Evolutionary conservation across 2,329 filamentous ascomycete genomes (phyloP), one percentile per base, ranked within the genome.

Genomic region (Emergomyces pasteurianus): DNA sequence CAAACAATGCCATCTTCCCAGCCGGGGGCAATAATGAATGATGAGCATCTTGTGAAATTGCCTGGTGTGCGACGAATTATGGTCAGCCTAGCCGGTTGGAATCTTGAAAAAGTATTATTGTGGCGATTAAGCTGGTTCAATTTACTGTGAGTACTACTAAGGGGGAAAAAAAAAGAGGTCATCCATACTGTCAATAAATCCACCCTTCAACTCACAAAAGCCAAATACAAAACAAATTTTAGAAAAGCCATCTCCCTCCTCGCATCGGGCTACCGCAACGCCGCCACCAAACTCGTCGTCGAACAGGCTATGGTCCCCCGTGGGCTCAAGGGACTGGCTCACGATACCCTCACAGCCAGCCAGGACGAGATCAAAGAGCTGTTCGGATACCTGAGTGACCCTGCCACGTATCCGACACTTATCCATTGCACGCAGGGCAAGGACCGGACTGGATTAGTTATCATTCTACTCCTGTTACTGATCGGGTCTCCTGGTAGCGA

Each of bases 381-480:
- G 0, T 90, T 96, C 64, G 80, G 85, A 42, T 73, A 83, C 0
- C 84, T 96, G 61, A 74, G 79, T 10, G 71, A 79, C 0, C 70
- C 77, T 2, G 66, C 72, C 0, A 79, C 78, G 18, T 84, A 85
- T 64, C 90, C 90, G 0, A 73, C 86, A 0, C 70, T 95, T 8
- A 76, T 94, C 2, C 90, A 95, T 73, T 96, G 91, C 73, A 94
- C 90, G 0, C 90, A 95, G 68, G 91, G 91, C 61, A 96, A 95
- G 71, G 91, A 95, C 69, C 83, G 91, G 1, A 91, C 85, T 1
- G 91, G 91, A 0, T 76, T 95, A 14, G 78, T 89, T 12, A 78
- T 90, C 5, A 77, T 87, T 47, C 76, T 95, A 3, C 73, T 87
- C 0, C 75, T 95, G 23, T 78, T 92, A 67, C 75, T 88, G 12